A percentile compares a stretch with the other conserved stretches of the same genome.
Conservation (phyloP, 1,284 basidiomycete species). For the Papiliotrema terrestris region DNA sequence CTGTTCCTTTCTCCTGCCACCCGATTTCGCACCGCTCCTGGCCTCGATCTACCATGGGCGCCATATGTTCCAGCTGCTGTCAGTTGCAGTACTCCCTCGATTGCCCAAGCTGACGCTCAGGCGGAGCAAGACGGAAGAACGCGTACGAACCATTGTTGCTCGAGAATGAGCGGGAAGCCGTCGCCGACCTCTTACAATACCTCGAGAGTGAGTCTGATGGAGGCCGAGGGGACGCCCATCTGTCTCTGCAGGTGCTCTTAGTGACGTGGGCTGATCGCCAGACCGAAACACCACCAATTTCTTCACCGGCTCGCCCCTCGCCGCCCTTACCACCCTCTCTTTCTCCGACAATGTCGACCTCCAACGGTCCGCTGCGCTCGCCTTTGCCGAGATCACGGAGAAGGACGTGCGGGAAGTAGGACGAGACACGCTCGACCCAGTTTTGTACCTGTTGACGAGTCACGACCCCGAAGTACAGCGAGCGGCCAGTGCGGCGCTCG, state of each 20-base stretch:
- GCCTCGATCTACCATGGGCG: conserved; percentile 29
- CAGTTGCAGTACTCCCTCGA: conserved; percentile 1
- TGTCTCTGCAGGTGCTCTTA: not conserved
- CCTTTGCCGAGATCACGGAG: conserved; percentile 99
- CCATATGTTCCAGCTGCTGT: conserved; percentile 40
- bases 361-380: conserved; percentile 94
- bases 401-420: conserved; percentile 98
- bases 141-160: conserved; percentile 89
- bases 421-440: conserved; percentile 95
- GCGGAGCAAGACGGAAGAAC: conserved; percentile 52
- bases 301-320: conserved; percentile 86
- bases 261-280: conserved; percentile 40
- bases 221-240: not conserved
- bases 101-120: conserved; percentile 5
- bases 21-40: not conserved
- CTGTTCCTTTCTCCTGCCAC: conserved; percentile 4
- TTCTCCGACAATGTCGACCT: conserved; percentile 99
- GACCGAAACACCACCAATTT: conserved; percentile 95
- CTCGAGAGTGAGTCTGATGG: conserved; percentile 77
- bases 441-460: conserved; percentile 93
- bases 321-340: conserved; percentile 91
- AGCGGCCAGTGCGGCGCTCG: conserved; percentile 95
- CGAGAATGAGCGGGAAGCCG: conserved; percentile 97
- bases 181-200: conserved; percentile 94
- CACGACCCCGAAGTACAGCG: conserved; percentile 99